A percentile compares a stretch with the other conserved stretches of the same genome.
phyloP scores from a whole-genome alignment of 768 basidiomycete species.

The Hortiboletus campestris region DNA sequence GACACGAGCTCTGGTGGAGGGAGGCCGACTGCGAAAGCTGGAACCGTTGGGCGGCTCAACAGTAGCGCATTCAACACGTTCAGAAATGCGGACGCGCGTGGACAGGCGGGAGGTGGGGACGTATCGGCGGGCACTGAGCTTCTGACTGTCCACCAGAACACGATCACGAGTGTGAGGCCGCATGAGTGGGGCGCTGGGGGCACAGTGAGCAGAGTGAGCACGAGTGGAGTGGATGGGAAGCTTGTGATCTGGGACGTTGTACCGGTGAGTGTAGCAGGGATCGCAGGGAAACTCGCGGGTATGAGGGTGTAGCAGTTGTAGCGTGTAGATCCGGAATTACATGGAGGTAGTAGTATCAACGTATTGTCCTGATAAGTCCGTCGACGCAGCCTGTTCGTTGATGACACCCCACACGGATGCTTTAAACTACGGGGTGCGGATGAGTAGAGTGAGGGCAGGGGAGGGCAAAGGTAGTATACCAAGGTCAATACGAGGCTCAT shows the following conservation, averaged over 20 bases:
- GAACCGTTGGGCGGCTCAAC: constrained; percentile 74
- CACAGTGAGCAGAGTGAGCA: constrained; percentile 74
- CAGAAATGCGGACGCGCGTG: constrained; percentile 84
- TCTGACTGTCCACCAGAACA: constrained; percentile 94
- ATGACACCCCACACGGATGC: constrained; percentile 95
- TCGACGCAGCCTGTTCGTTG: constrained; percentile 61
- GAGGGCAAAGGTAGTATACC: constrained; percentile 38
- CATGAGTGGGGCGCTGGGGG: constrained; percentile 58
- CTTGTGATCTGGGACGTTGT: constrained; percentile 88
- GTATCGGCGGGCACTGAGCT: constrained; percentile 65
- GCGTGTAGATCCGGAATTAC: constrained; percentile 1
- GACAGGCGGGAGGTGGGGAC: constrained; percentile 35
- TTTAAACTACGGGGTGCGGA: constrained; percentile 65
- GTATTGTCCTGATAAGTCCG: constrained; percentile 15
- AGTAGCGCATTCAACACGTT: constrained; percentile 94
- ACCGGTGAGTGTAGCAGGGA: constrained; percentile 42
- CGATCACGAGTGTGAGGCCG: constrained; percentile 86
- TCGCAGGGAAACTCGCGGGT: constrained; percentile 51
- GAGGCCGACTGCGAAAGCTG: constrained; percentile 40
- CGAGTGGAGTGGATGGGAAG: constrained; percentile 91
- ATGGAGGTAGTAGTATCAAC: constrained; percentile 17
- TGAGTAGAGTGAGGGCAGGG: constrained; percentile 4
- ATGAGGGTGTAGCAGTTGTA: constrained; percentile 36
- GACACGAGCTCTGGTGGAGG: constrained; percentile 52
- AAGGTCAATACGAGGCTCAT: constrained; percentile 94